Base-by-base conservation (phyloP, 2,329 filamentous ascomycete genomes). In the Stachybotrys chlorohalonatus region DNA sequence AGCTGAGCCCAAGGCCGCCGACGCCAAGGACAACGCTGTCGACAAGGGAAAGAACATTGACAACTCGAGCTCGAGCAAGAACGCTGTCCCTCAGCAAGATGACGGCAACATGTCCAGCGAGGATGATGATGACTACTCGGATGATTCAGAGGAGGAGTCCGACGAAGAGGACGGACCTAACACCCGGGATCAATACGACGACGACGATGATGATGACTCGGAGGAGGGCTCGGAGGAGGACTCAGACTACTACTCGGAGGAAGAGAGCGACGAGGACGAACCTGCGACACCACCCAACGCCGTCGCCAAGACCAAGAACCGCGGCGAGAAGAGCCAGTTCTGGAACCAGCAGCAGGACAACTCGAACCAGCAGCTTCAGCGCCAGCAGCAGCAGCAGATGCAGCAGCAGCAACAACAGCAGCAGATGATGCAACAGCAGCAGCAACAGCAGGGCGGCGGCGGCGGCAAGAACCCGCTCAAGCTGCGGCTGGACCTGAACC, bases 401-500 rank as follows among this genome's bases (percentile, higher is more conserved):
- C 61, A 64, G 15, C 51, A 55, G 13, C 59, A 60, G 31, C 53
- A 54, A 36, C 56, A 58, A 11, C 58, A 61, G 30, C 53, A 57
- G 24, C 54, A 59, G 30, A 15, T 56, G 13, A 55, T 55, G 24
- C 36, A 59, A 56, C 8, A 61, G 61, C 6, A 60, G 59, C 32
- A 62, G 17, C 58, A 58, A 30, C 48, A 55, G 17, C 48, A 49
- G 5, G 57, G 59, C 2, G 61, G 60, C 5, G 52, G 45, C 46
- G 61, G 59, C n/a, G 61, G 58, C 52, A 63, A 63, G 4, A 62
- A 65, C 32, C 55, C 63, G 31, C 73, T 92, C 66, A 86, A 86
- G 67, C 70, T 94, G 62, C 81, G 85, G 45, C 73, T 94, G 24
- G 89, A 94, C 65, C 77, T 91, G 55, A 94, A 94, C 70, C 75